Conservation (phyloP, 1,139 yeast species). For the Meyerozyma carpophila region DNA sequence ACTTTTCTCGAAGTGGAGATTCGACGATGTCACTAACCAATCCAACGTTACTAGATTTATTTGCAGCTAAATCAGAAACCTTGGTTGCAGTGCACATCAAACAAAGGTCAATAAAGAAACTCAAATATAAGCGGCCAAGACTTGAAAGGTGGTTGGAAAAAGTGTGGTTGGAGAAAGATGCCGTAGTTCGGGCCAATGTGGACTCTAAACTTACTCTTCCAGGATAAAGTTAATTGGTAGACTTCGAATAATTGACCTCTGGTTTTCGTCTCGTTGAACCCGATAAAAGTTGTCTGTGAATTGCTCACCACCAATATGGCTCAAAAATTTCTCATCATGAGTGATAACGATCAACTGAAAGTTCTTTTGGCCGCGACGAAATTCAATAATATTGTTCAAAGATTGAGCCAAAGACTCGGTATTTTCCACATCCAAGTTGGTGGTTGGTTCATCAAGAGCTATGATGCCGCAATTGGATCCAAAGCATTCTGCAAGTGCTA, state of each 20-base stretch:
- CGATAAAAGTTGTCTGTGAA: slow-evolving; percentile 89
- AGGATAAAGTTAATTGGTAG: slow-evolving; percentile 38
- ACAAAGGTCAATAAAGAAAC: slow-evolving; percentile 27
- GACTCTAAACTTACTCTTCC: slow-evolving; percentile 14
- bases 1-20: slow-evolving; percentile 17
- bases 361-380: slow-evolving; percentile 73
- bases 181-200: slow-evolving; percentile 3
- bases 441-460: slow-evolving; percentile 96
- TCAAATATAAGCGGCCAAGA: slow-evolving; percentile 48
- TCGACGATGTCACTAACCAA: not conserved
- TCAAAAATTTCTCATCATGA: slow-evolving; percentile 87
- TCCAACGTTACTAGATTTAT: slow-evolving; percentile 7
- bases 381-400: slow-evolving; percentile 66
- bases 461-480: slow-evolving; percentile 94
- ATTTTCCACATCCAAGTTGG: slow-evolving; percentile 87
- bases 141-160: slow-evolving; percentile 70
- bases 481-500: slow-evolving; percentile 93
- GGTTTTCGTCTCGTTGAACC: slow-evolving; percentile 74
- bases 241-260: slow-evolving; percentile 63
- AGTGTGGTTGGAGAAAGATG: slow-evolving; percentile 68
- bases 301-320: slow-evolving; percentile 77
- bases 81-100: slow-evolving; percentile 8
- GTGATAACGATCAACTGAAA: slow-evolving; percentile 94
- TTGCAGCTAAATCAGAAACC: not conserved
- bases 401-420: slow-evolving; percentile 84